These are phyloP conservation scores for Ogataea hybrid DNA, from an alignment of 1,139 yeast species.

Conservation along the genomic window DNA sequence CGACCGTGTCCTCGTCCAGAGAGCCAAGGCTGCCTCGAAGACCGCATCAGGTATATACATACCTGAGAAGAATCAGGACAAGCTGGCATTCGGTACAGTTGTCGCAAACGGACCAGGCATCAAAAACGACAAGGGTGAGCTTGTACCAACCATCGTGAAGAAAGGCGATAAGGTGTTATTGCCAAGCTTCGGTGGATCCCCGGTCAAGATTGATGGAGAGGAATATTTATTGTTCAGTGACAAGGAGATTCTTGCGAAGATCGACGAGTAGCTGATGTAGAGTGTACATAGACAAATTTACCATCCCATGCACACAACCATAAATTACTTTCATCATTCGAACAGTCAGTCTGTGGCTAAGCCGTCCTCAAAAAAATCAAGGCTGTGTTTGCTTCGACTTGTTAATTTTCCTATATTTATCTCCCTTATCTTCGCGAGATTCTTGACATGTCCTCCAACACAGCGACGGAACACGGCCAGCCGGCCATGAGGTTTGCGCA, in stretches of 20 bases:
- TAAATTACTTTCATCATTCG: neutral
- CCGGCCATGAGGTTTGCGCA: conserved; percentile 45
- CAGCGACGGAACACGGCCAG: conserved; percentile 6
- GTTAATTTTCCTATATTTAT: conserved; percentile 3
- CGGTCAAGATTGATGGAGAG: conserved; percentile 79
- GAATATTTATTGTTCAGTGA: conserved; percentile 76
- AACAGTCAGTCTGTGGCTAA: neutral
- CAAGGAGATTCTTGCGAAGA: conserved; percentile 87
- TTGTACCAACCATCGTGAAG: conserved; percentile 66
- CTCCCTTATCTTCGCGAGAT: conserved; percentile 11
- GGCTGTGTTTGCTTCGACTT: conserved; percentile 2
- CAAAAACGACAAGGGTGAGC: conserved; percentile 63
- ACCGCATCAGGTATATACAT: conserved; percentile 94
- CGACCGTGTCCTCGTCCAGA: conserved; percentile 78
- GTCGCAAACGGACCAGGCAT: conserved; percentile 65
- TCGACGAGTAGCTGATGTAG: conserved; percentile 39
- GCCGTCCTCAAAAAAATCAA: neutral
- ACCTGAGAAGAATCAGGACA: conserved; percentile 96
- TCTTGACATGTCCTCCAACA: conserved; percentile 15
- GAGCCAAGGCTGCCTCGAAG: conserved; percentile 33
- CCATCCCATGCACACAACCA: neutral
- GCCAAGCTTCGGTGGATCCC: conserved; percentile 72
- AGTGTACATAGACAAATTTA: conserved; percentile 1
- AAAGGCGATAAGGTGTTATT: conserved; percentile 90
- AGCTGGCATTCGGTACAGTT: conserved; percentile 80